Conservation (phyloP, 1,284 basidiomycete species). For the Vanrija sp. region DNA sequence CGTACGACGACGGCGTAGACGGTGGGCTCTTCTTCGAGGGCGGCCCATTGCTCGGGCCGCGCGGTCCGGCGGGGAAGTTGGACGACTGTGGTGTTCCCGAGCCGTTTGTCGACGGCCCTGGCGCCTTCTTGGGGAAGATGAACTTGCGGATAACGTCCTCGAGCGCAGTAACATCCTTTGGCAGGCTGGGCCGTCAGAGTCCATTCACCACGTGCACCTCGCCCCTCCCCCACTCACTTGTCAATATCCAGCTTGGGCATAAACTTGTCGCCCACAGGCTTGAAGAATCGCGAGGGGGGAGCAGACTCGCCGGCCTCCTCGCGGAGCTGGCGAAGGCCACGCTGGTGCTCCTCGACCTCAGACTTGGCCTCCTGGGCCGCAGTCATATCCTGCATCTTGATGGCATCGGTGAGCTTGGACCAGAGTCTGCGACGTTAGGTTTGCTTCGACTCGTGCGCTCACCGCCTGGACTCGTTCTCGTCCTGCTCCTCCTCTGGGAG, state of each 20-base stretch:
- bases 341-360: slow-evolving; percentile 85
- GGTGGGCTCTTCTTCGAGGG: too few relatives aligned
- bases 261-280: slow-evolving; percentile 67
- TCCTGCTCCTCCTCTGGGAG: slow-evolving; percentile 83
- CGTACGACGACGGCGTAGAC: too few relatives aligned
- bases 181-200: slow-evolving; percentile 55
- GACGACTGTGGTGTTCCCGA: slow-evolving; percentile 2
- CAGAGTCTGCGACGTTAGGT: slow-evolving; percentile 62
- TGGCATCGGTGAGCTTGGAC: slow-evolving; percentile 80
- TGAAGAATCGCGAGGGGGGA: slow-evolving; percentile 76
- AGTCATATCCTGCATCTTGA: slow-evolving; percentile 84
- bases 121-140: slow-evolving; percentile 53
- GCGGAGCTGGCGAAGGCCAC: slow-evolving; percentile 69
- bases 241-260: slow-evolving; percentile 62
- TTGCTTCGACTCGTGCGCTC: slow-evolving; percentile 17
- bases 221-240: slow-evolving; percentile 53
- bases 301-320: slow-evolving; percentile 61
- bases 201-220: slow-evolving; percentile 1
- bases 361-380: slow-evolving; percentile 87
- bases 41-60: too few relatives aligned
- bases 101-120: slow-evolving; percentile 8
- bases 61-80: too few relatives aligned
- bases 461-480: slow-evolving; percentile 81
- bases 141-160: slow-evolving; percentile 58
- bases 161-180: slow-evolving; percentile 64